Base-by-base conservation (phyloP, 352 stramenopile genomes). In the Elongisporangium anandrum region DNA sequence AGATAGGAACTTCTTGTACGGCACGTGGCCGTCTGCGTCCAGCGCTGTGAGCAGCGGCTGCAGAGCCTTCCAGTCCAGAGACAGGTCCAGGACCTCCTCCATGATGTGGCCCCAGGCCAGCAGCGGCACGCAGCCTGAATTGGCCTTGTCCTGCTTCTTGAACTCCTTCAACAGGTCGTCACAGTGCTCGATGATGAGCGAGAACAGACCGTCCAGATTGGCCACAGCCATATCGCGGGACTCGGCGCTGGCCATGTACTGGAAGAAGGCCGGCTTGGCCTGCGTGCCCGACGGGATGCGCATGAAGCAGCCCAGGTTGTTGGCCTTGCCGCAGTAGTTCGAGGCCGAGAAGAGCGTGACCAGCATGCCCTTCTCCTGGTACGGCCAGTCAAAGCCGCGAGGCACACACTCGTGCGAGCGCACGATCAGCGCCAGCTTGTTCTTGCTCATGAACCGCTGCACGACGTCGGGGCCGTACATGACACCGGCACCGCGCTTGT, bases 271-370 rank as follows among this genome's bases (percentile, higher is more conserved):
- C 10, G 85, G 85, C 59, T 92, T 94, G 47, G 78, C 79, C 29
- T 78, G 72, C n/a, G 52, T 65, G 34, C 75, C 79, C 20, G 78
- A 75, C 21, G 83, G 83, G 38, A 94, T 85, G 20, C 81, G 85
- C 75, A 95, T 92, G 57, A 92, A 95, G 56, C 83, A 93, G 41
- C 85, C 85, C 4, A 93, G 68, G 57, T 93, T 95, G 60, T 95
- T 93, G 26, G 84, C 81, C 54, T 88, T 88, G 53, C 84, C 81
- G 56, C 85, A 90, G 62, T 96, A 96, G 54, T 94, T 93, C 38
- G 83, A 94, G 39, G 87, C 87, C 20, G 85, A 94, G 56, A 96
- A 96, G 19, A 96, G 66, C 52, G 87, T 96, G 13, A 96, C 79
- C 34, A 96, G 75, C 80, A 91, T 91, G 24, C 83, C 81, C 61